Evolutionary conservation across 345 rosid species (phyloP).

Genomic region (Litchi chinensis): DNA sequence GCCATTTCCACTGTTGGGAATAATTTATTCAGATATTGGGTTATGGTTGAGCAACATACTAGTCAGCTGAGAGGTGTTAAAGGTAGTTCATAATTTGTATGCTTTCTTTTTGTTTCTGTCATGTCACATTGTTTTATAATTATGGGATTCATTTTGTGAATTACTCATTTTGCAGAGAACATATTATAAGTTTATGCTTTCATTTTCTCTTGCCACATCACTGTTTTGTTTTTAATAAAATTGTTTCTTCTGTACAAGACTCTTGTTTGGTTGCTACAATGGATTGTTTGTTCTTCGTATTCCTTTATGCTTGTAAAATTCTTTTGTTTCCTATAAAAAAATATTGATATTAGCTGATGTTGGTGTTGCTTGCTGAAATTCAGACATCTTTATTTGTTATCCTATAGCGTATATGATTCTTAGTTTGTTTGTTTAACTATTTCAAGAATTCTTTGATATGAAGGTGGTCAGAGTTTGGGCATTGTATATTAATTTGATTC

Average conservation of each 20-base stretch:
- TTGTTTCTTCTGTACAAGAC: no score
- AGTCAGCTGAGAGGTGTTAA: constrained; percentile 43
- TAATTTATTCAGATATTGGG: constrained; percentile 79
- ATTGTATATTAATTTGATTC: neutral
- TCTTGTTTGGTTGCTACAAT: neutral
- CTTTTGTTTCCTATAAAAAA: neutral
- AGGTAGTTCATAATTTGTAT: constrained; percentile 37
- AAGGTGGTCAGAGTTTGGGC: neutral
- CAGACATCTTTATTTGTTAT: neutral
- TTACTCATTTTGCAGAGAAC: neutral
- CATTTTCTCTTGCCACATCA: neutral
- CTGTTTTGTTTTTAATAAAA: neutral
- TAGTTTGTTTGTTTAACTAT: neutral
- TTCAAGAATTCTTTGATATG: constrained; percentile 5
- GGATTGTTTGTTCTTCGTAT: neutral
- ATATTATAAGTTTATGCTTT: constrained; percentile 14
- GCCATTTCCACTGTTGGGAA: constrained; percentile 78
- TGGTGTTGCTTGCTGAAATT: constrained; percentile 3
- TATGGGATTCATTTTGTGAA: constrained; percentile 4
- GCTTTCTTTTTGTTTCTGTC: constrained; percentile 20
- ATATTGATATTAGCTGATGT: neutral
- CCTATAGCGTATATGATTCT: neutral
- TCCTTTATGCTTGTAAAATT: neutral
- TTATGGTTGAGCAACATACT: constrained; percentile 45
- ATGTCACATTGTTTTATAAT: neutral